A percentile compares a stretch with the other conserved stretches of the same genome.
Evolutionary conservation across 495 filamentous ascomycete species (phyloP).

Genomic region (Haplographium delicatum): DNA sequence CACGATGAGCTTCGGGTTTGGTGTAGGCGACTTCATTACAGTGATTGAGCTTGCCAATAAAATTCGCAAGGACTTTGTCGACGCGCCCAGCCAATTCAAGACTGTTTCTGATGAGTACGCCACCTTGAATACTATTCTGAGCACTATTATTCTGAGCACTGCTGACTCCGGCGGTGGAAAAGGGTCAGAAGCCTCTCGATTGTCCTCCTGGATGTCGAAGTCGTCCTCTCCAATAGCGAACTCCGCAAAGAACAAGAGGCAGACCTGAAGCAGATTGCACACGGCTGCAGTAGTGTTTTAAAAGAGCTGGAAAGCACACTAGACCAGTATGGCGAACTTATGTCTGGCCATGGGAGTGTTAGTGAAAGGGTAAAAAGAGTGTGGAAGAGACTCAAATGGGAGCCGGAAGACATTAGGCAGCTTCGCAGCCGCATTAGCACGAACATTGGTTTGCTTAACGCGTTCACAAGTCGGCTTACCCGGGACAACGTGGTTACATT

Average conservation of each 20-base stretch:
- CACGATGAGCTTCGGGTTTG: constrained; percentile 33
- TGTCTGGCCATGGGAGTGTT: constrained; percentile 1
- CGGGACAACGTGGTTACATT: constrained; percentile 3
- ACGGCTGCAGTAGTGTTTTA: constrained; percentile 10
- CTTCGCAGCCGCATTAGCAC: constrained; percentile 20
- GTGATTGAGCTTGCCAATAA: constrained; percentile 25
- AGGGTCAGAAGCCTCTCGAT: constrained; percentile 23
- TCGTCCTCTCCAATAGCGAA: background rate
- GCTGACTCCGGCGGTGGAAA: constrained; percentile 4
- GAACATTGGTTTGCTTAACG: constrained; percentile 9
- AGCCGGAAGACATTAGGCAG: constrained; percentile 7
- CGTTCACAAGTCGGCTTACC: background rate
- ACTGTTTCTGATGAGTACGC: constrained; percentile 24
- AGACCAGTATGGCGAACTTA: constrained; percentile 6
- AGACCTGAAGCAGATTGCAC: constrained; percentile 6
- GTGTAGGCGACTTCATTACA: constrained; percentile 14
- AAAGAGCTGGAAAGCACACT: constrained; percentile 11
- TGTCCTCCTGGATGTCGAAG: constrained; percentile 5
- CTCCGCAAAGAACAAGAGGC: constrained; percentile 8
- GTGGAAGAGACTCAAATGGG: constrained; percentile 27
- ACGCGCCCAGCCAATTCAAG: constrained; percentile 27
- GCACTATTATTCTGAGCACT: constrained; percentile 4
- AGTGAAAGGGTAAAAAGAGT: constrained; percentile 12
- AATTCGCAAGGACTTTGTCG: constrained; percentile 27
- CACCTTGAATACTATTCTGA: background rate